Conservation (phyloP, 129 eudicot genomes). For the Deinandra increscens region DNA sequence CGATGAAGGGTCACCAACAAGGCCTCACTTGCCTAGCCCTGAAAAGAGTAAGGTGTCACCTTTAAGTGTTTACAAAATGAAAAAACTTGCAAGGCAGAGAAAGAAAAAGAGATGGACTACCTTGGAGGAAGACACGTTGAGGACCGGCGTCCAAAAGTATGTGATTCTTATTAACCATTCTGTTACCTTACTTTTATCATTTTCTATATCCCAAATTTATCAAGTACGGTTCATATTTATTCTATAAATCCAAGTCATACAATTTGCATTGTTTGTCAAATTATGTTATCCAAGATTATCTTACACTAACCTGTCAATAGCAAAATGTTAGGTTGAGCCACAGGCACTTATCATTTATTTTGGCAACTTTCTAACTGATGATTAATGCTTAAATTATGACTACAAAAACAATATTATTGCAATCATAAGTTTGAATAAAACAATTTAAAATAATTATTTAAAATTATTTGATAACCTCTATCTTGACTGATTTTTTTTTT, state of each 20-base stretch:
- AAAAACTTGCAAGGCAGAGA: conserved; percentile 46
- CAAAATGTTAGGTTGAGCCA: not conserved
- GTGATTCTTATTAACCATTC: conserved; percentile 20
- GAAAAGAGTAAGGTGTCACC: conserved; percentile 49
- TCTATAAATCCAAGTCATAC: conserved; percentile 3
- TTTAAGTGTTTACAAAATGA: conserved; percentile 33
- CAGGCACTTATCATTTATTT: not conserved
- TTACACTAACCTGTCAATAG: not conserved
- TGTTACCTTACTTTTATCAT: not conserved
- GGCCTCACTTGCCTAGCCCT: conserved; percentile 59
- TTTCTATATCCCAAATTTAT: not conserved
- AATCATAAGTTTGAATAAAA: not conserved
- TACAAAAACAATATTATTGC: no score
- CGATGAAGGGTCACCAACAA: conserved; percentile 37
- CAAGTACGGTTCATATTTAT: not conserved
- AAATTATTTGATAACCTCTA: no score
- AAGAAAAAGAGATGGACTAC: conserved; percentile 49
- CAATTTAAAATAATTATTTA: no score
- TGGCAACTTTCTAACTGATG: not conserved
- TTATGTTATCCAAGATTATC: not conserved
- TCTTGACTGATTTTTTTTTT: not conserved
- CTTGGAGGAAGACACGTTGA: conserved; percentile 64
- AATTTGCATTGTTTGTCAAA: not conserved
- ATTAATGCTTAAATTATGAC: not conserved
- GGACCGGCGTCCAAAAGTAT: conserved; percentile 66